Percentiles rank a stretch among this genome's conserved stretches.
Evolutionary conservation across 2,329 filamentous ascomycete species (phyloP).

Genomic region (Lecanicillium sp.): DNA sequence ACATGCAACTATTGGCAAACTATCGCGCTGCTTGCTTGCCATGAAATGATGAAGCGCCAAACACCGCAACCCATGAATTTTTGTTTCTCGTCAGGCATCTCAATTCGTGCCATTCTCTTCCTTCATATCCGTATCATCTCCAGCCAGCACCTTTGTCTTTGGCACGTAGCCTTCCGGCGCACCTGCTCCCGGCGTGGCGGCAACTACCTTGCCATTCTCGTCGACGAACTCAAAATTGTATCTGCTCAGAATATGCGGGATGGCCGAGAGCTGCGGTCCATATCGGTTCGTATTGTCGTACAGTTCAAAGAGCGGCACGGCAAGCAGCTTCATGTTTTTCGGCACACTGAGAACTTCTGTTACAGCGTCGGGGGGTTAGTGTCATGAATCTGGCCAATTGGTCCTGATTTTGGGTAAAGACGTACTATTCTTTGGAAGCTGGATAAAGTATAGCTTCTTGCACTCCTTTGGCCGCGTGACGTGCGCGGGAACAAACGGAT

Average conservation of each 20-base stretch:
- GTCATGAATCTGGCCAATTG: not conserved
- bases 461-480: slow-evolving; percentile 96
- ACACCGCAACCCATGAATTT: slow-evolving; percentile 26
- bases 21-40: not conserved
- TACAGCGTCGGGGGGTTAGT: slow-evolving; percentile 5
- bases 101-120: slow-evolving; percentile 34
- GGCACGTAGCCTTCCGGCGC: slow-evolving; percentile 50
- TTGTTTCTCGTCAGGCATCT: slow-evolving; percentile 13
- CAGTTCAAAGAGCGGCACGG: slow-evolving; percentile 92
- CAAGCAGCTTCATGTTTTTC: slow-evolving; percentile 99
- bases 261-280: slow-evolving; percentile 90
- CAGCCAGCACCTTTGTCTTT: slow-evolving; percentile 58
- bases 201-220: slow-evolving; percentile 81
- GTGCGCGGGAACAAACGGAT: slow-evolving; percentile 93
- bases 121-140: slow-evolving; percentile 55
- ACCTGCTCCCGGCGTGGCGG: slow-evolving; percentile 68
- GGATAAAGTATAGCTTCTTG: slow-evolving; percentile 98
- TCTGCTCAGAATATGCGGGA: slow-evolving; percentile 85
- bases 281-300: slow-evolving; percentile 97
- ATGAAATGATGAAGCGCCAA: slow-evolving; percentile 20
- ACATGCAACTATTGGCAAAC: not conserved
- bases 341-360: slow-evolving; percentile 90
- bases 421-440: slow-evolving; percentile 84
- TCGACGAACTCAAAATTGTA: slow-evolving; percentile 99
- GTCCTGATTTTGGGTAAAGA: slow-evolving; percentile 10